Base-by-base conservation (phyloP, 257 asterid genomes). In the Pogostemon cablin region DNA sequence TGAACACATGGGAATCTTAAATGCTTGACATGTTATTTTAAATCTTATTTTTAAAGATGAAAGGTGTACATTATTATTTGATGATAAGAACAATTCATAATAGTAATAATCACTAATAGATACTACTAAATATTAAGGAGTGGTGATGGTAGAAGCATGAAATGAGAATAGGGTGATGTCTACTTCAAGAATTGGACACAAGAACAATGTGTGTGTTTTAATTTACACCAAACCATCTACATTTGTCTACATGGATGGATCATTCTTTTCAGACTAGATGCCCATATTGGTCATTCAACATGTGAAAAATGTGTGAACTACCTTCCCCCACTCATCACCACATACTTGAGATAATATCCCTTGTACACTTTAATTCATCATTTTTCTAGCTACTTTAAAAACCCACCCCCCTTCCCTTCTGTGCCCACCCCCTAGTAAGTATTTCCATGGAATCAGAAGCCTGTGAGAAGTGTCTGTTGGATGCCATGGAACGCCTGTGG, bases 401-500 rank as follows among this genome's bases (percentile, higher is more conserved):
- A 3, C 4, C 15, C 10, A 20, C 39, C 4, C 15, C 10, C 34
- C 39, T 12, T n/a, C 12, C 3, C 11, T 65, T n/a, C 4, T 7
- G 4, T 46, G 38, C 56, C n/a, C 6, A 41, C 35, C 11, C 46
- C 25, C 25, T 25, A 25, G 32, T 25, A 25, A 25, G 32, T 25
- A 25, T 1, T 25, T 11, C 43, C 9, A 87, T 85, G 90, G 87
- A 83, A 40, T 81, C 86, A 64, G 86, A 81, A 20, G 77, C 39
- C 66, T 69, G 53, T 69, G 75, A 52, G 1, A n/a, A 60, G 44
- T 38, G 82, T 62, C 68, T 81, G 59, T 4, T 81, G 58, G 86
- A 78, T 12, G 67, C 78, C 39, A 84, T 86, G 91, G 95, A 86
- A 59, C 68, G 60, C 12, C 81, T 88, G 7, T 88, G 95, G 95